Percentiles rank a stretch among this genome's conserved stretches.
These are phyloP conservation scores for Albugo candida DNA, from an alignment of 352 stramenopile species.

Conservation along the genomic window DNA sequence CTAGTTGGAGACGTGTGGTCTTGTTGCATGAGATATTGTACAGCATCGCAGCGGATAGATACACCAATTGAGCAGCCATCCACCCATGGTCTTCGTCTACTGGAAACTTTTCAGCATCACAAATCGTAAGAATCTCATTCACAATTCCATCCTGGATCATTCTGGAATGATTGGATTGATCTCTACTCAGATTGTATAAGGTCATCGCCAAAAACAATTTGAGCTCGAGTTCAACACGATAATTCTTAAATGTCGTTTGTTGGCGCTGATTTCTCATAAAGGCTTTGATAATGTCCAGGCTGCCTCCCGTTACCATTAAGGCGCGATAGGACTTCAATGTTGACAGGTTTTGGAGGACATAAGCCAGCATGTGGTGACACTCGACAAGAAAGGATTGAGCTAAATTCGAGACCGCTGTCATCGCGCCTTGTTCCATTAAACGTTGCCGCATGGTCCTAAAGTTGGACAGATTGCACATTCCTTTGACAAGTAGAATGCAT, in stretches of 20 bases:
- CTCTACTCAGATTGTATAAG: constrained; percentile 58
- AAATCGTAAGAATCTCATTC: constrained; percentile 17
- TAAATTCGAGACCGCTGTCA: constrained; percentile 42
- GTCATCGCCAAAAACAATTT: constrained; percentile 35
- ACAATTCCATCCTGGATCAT: constrained; percentile 64
- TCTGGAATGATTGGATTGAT: constrained; percentile 28
- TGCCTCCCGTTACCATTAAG: constrained; percentile 55
- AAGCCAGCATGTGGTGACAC: constrained; percentile 40
- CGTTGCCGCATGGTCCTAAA: constrained; percentile 61
- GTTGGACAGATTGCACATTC: constrained; percentile 78
- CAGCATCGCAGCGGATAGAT: constrained; percentile 30
- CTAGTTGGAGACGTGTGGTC: constrained; percentile 37
- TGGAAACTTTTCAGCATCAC: background rate
- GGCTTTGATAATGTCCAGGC: constrained; percentile 28
- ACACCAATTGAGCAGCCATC: constrained; percentile 6
- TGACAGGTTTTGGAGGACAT: constrained; percentile 58
- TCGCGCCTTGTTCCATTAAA: constrained; percentile 78
- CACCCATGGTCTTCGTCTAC: constrained; percentile 2
- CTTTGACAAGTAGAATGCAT: constrained; percentile 26
- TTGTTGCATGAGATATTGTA: constrained; percentile 61
- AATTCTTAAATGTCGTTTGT: constrained; percentile 7
- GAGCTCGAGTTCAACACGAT: constrained; percentile 12
- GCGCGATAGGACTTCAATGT: constrained; percentile 28
- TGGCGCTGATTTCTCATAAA: constrained; percentile 6
- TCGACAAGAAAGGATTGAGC: constrained; percentile 20